Base-by-base conservation (phyloP, 2,329 filamentous ascomycete species). In the Aspergillus tubingensis region DNA sequence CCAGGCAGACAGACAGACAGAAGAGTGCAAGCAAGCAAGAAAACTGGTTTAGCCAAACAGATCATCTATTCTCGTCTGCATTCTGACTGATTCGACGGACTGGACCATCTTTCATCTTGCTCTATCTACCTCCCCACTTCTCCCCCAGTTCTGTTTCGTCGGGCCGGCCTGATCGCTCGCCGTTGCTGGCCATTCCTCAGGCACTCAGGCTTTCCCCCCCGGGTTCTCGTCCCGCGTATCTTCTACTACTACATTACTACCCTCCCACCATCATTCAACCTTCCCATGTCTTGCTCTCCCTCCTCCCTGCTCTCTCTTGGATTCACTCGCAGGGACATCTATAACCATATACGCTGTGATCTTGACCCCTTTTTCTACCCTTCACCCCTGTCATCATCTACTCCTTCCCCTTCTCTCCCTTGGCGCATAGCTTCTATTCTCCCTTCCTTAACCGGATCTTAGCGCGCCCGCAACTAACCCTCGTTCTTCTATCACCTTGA, bases 401-500 rank as follows among this genome's bases (percentile, higher is more conserved):
- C 11, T 19, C 25, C 53, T 21, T 32, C 39, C n/a, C 15, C 25
- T 32, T n/a, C 47, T 50, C 47, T 19, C 47, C 17, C 23, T 17
- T 30, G 47, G 47, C 47, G 47, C 47, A 30, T 50, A 36, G 32
- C 32, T 36, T 50, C 27, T 25, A 50, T 27, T 50, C 25, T 41
- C 36, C 30, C 51, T 47, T 19, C 30, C 38, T 48, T 50, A 39
- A 36, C 39, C 53, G 53, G 44, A 55, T 55, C 52, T 67, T 62
- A 66, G 65, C 63, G 62, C 64, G 57, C 57, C 62, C 52, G 59
- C 61, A 61, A 67, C 62, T 65, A 60, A 65, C 57, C 54, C 57
- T 44, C 56, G 11, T 36, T 36, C 57, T 58, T 55, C 54, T 57
- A 36, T 36, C 59, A 59, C 54, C 58, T 60, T 41, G 51, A 17